Evolutionary conservation across 352 stramenopile genomes (phyloP).

Genomic region (Aphanomyces invadans): DNA sequence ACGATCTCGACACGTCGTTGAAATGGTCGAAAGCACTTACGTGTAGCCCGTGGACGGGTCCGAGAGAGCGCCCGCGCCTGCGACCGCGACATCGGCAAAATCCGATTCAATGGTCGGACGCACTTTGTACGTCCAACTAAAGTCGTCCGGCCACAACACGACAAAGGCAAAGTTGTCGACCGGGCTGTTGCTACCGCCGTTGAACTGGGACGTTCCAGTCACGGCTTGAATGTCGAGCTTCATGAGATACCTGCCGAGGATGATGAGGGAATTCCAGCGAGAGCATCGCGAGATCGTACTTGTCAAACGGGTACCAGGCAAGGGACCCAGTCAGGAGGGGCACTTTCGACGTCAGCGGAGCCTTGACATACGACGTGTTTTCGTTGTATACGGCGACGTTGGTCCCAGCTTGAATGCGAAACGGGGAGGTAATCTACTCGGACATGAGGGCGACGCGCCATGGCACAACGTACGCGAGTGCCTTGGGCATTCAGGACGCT

Average conservation of each 20-base stretch:
- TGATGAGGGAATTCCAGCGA: no score
- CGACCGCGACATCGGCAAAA: background rate
- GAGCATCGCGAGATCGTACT: background rate
- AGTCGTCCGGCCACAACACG: background rate
- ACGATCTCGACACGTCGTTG: no score
- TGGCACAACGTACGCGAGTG: background rate
- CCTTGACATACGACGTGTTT: slow-evolving; percentile 5
- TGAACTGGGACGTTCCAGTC: background rate
- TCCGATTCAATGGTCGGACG: background rate
- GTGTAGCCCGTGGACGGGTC: background rate
- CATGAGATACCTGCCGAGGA: background rate
- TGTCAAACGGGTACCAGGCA: slow-evolving; percentile 5
- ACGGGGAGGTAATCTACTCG: background rate
- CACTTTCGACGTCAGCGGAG: slow-evolving; percentile 2
- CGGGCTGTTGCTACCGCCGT: background rate
- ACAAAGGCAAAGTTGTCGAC: background rate
- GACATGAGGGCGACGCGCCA: background rate
- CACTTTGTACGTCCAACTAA: slow-evolving; percentile 5
- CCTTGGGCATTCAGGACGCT: background rate
- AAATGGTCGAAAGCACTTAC: no score
- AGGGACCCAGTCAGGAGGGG: slow-evolving; percentile 2
- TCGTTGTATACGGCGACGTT: background rate
- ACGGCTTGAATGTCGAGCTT: slow-evolving; percentile 16
- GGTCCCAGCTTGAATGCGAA: background rate
- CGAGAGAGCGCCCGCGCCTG: background rate